Conservation (phyloP, 2,329 filamentous ascomycete species). For the Canariomyces notabilis region DNA sequence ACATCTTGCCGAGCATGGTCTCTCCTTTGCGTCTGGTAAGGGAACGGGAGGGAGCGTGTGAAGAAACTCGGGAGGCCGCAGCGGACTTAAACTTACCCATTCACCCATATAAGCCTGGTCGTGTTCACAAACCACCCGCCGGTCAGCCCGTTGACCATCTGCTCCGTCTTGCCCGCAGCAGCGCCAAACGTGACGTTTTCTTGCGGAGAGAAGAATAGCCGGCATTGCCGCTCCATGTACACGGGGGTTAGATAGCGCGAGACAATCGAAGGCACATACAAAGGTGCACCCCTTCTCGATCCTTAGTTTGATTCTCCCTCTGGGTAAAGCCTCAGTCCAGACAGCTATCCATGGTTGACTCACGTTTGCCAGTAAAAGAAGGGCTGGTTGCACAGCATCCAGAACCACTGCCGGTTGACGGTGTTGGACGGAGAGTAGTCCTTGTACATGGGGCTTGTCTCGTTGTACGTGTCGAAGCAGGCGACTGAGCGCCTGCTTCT, state of each 20-base stretch:
- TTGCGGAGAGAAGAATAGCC: constrained; percentile 48
- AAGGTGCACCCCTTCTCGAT: constrained; percentile 41
- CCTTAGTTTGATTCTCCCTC: background rate
- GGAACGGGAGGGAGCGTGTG: too few species aligned
- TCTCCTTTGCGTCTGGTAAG: too few species aligned
- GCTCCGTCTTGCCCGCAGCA: constrained; percentile 40
- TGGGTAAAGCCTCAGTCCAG: background rate
- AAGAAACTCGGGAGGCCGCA: background rate
- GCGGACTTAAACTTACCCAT: constrained; percentile 36
- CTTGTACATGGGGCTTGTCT: constrained; percentile 44
- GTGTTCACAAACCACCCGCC: constrained; percentile 52
- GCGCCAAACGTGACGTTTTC: constrained; percentile 47
- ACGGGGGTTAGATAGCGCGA: constrained; percentile 45
- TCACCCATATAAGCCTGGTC: constrained; percentile 52
- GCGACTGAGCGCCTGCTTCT: constrained; percentile 35
- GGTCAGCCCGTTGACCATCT: constrained; percentile 47
- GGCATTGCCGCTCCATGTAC: constrained; percentile 54
- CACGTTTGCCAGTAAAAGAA: constrained; percentile 52
- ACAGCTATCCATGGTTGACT: constrained; percentile 16
- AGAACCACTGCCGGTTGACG: constrained; percentile 50
- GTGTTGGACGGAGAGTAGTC: constrained; percentile 44
- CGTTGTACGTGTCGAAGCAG: constrained; percentile 53
- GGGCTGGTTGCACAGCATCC: constrained; percentile 61
- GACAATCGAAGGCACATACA: constrained; percentile 40
- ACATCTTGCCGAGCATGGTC: background rate